Percentiles rank a stretch among this genome's conserved stretches.
phyloP scores from a whole-genome alignment of 345 rosid species.

The Garcia nutans region DNA sequence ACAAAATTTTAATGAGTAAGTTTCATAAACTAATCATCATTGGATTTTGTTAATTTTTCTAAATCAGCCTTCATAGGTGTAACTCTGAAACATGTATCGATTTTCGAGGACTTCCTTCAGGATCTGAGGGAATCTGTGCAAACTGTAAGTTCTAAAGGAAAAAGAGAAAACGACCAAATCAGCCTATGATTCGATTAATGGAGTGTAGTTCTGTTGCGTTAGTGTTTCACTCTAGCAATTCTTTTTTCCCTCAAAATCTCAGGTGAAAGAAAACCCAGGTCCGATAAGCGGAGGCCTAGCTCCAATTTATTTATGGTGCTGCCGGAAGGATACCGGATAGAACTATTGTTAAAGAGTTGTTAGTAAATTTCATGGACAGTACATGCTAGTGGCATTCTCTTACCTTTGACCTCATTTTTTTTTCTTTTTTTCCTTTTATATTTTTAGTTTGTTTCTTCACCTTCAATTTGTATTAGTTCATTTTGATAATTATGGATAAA shows the following conservation, averaged over 20 bases:
- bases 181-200: background rate
- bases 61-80: constrained; percentile 79
- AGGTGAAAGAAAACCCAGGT: constrained; percentile 86
- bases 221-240: background rate
- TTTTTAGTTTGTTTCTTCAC: constrained; percentile 6
- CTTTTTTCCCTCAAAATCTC: constrained; percentile 4
- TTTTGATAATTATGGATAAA: background rate
- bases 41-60: constrained; percentile 14
- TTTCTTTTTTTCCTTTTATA: no score
- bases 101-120: constrained; percentile 54
- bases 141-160: constrained; percentile 49
- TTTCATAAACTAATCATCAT: background rate
- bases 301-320: constrained; percentile 92
- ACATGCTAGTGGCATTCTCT: constrained; percentile 45
- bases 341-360: constrained; percentile 75
- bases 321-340: constrained; percentile 87
- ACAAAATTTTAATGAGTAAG: background rate
- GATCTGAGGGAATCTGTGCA: constrained; percentile 72
- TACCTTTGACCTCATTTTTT: background rate
- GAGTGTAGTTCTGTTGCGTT: background rate
- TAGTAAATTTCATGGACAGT: constrained; percentile 82
- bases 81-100: constrained; percentile 81
- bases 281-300: constrained; percentile 82
- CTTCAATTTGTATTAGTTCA: background rate
- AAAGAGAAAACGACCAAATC: background rate